Evolutionary conservation across 345 rosid species (phyloP), one percentile per base, ranked within the genome.

Genomic region (Aurinia saxatilis): DNA sequence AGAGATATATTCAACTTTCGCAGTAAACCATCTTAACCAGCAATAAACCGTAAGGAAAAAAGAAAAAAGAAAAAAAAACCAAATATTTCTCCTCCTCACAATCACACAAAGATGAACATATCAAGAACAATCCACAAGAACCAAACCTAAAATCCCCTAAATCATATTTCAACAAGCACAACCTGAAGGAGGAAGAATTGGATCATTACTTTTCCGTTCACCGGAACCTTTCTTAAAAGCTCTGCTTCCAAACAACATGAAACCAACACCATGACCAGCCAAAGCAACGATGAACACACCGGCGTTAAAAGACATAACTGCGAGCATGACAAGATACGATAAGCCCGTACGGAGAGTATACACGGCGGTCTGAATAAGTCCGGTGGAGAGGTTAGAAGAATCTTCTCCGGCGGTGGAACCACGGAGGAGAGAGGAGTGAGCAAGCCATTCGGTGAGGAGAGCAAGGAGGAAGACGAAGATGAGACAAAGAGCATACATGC

Each of bases 231-330:
- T 57, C 50, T 54, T 52, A 21, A 75, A 76, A 51, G 60, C 73
- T 72, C 69, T 62, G 40, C 87, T 78, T 16, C 88, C 80, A 15
- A 85, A 85, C 52, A 82, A 39, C 72, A 77, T 44, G 65, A 77
- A 85, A 51, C 98, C 98, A 4, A 85, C 29, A 0, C 79, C 95
- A 38, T 85, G 93, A 5, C 98, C 96, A 8, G 80, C 71, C 5
- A 87, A 73, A 1, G 91, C 93, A 1, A 77, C 85, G 0, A 88
- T 60, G 58, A 88, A 85, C 19, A 85, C 77, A 5, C 98, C 96
- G 7, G 82, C 91, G 39, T 91, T 91, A 35, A 77, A 88, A 0
- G 96, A 87, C 84, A 88, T 80, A 6, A 91, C 82, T 2, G 98
- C 85, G 3, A 91, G 89, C 82, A 85, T 79, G 29, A 91, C 88